Evolutionary conservation across 2,329 filamentous ascomycete genomes (phyloP), one percentile per base, ranked within the genome.

Genomic region (Cercospora brassicicola): DNA sequence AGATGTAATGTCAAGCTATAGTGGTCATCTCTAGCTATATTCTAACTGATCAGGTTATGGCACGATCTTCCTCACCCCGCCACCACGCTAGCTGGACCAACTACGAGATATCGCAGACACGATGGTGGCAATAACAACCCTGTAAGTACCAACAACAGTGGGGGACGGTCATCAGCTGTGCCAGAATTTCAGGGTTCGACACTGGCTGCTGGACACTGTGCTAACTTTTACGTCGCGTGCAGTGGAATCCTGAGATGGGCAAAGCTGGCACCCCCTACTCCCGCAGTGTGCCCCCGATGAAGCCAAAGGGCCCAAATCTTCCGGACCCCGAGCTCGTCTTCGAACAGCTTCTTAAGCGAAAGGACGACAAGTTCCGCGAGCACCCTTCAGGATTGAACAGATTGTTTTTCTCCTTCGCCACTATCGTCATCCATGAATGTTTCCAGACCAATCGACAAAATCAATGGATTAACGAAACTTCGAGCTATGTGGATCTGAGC

Each of bases 1-100:
- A 77, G 5, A 84, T 85, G 84, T 64, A 33, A 45, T 20, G 23
- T 45, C 15, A 20, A 7, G 55, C 30, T 10, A 23, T 20, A 5
- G 4, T 9, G 28, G 18, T 31, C 28, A 23, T 28, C 30, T 31
- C 13, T 11, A 10, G 55, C 8, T 18, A 42, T 10, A n/a, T 23
- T 59, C 62, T 64, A 15, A 64, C 23, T 10, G 36, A 26, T 6
- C 53, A 64, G 62, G 62, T 79, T 87, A 3, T 87, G 82, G 80
- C 74, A 83, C 68, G 84, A 86, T 71, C 77, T 87, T 13, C 84
- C 84, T 33, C 84, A 86, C 72, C 84, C 84, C 11, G 77, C 83
- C 4, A 78, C 80, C 2, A 83, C 83, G 20, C 71, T 81, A 11
- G 81, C 83, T 48, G 84, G 84, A 11, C 84, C 84, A 4, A 78